These are phyloP conservation scores for Triticum timopheevii DNA, from an alignment of 176 grass and related monocot species.

Conservation along the genomic window DNA sequence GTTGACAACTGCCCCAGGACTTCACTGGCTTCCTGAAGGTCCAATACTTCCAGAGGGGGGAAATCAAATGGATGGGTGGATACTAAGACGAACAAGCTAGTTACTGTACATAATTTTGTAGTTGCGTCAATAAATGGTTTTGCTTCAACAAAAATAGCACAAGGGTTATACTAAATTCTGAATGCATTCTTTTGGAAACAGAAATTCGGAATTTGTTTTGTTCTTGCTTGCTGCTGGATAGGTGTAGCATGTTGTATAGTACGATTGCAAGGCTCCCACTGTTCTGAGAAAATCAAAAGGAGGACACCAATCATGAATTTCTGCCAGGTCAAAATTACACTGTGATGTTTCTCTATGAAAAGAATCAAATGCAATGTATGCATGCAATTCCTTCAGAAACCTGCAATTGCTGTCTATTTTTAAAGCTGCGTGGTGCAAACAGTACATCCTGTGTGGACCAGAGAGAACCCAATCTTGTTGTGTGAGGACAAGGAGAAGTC, in stretches of 20 bases:
- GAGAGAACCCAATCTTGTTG: conserved; percentile 21
- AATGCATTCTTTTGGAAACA: background rate
- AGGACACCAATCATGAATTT: background rate
- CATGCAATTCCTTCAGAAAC: too few species aligned
- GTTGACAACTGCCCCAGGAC: conserved; percentile 53
- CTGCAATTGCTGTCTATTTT: background rate
- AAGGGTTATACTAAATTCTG: background rate
- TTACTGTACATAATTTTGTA: conserved; percentile 13
- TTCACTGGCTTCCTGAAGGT: conserved; percentile 50
- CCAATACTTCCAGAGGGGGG: background rate
- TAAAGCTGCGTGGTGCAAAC: conserved; percentile 8
- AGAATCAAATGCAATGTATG: too few species aligned
- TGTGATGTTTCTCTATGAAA: too few species aligned
- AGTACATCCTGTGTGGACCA: conserved; percentile 25
- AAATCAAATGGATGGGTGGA: background rate
- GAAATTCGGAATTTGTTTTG: background rate
- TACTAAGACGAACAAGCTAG: background rate
- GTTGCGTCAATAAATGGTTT: conserved; percentile 14
- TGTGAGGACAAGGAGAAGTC: conserved; percentile 17
- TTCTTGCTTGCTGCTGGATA: background rate
- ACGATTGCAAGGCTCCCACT: background rate
- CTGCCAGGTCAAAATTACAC: background rate
- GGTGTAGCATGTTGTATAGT: background rate
- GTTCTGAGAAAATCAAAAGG: background rate
- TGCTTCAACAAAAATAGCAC: background rate